Percentiles rank a stretch among this genome's conserved stretches.
These are phyloP conservation scores for Tylopilus sp. DNA, from an alignment of 768 basidiomycete genomes.

Conservation along the genomic window DNA sequence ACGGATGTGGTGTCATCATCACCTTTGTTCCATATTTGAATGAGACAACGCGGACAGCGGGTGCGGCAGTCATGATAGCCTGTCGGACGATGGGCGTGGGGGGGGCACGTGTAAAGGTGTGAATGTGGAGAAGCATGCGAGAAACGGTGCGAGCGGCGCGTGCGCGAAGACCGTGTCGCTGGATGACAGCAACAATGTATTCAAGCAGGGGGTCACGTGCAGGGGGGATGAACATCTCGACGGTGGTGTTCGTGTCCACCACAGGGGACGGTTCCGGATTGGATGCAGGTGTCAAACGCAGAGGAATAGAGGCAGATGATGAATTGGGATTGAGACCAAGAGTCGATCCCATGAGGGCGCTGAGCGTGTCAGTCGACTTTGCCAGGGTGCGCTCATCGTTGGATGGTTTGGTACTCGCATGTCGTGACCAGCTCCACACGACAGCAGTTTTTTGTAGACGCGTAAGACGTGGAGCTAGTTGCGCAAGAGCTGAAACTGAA, in stretches of 20 bases:
- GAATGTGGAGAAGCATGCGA: slow-evolving; percentile 66
- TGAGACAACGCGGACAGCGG: slow-evolving; percentile 60
- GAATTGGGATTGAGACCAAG: slow-evolving; percentile 12
- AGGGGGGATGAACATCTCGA: slow-evolving; percentile 60
- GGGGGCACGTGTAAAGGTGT: slow-evolving; percentile 70
- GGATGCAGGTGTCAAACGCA: background rate
- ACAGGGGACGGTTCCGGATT: background rate
- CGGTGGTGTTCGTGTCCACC: background rate
- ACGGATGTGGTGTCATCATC: slow-evolving; percentile 61
- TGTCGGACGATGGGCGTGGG: slow-evolving; percentile 76
- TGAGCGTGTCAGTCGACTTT: slow-evolving; percentile 24
- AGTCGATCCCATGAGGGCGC: slow-evolving; percentile 23
- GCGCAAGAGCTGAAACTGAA: background rate
- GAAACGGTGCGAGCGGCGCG: slow-evolving; percentile 54
- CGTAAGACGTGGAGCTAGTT: background rate
- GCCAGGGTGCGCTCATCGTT: slow-evolving; percentile 22
- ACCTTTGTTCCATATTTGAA: slow-evolving; percentile 64
- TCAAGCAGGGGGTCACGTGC: slow-evolving; percentile 69
- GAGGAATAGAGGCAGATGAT: background rate
- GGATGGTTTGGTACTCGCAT: slow-evolving; percentile 16
- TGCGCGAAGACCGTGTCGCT: slow-evolving; percentile 62
- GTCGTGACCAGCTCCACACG: slow-evolving; percentile 1
- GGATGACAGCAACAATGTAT: slow-evolving; percentile 60
- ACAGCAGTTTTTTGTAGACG: background rate
- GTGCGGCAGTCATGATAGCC: slow-evolving; percentile 67